Conservation (phyloP, 306 rosid genomes). For the Calophaca sinica region DNA sequence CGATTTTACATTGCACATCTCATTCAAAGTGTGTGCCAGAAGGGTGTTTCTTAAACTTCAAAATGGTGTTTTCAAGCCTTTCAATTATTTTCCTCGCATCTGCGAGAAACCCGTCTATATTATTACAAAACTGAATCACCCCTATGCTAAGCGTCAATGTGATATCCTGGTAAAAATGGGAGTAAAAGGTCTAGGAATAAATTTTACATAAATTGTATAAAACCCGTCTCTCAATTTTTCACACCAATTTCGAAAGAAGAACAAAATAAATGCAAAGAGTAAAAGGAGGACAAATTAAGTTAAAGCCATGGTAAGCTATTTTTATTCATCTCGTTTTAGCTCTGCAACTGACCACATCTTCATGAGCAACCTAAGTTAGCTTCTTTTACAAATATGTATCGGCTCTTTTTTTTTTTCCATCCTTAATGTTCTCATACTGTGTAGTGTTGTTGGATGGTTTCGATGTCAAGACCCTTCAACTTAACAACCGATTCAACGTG, state of each 20-base stretch:
- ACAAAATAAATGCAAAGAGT: neutral
- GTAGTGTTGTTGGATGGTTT: slow-evolving; percentile 55
- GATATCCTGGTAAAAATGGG: slow-evolving; percentile 1
- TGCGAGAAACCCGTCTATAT: neutral
- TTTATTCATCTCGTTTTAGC: slow-evolving; percentile 27
- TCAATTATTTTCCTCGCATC: neutral
- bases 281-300: neutral
- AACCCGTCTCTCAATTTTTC: slow-evolving; percentile 4
- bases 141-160: neutral
- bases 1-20: neutral
- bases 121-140: slow-evolving; percentile 10
- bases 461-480: slow-evolving; percentile 64
- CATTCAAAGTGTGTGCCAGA: neutral
- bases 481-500: slow-evolving; percentile 68
- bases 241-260: neutral
- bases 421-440: slow-evolving; percentile 42
- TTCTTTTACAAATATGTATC: slow-evolving; percentile 6
- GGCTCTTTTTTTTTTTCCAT: neutral
- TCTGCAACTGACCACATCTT: slow-evolving; percentile 29
- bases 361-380: slow-evolving; percentile 17
- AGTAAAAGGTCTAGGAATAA: neutral
- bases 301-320: neutral
- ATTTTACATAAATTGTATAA: neutral
- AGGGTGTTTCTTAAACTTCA: neutral
- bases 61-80: neutral